These are phyloP conservation scores for Ormosia emarginata DNA, from an alignment of 306 rosid genomes.

Conservation along the genomic window DNA sequence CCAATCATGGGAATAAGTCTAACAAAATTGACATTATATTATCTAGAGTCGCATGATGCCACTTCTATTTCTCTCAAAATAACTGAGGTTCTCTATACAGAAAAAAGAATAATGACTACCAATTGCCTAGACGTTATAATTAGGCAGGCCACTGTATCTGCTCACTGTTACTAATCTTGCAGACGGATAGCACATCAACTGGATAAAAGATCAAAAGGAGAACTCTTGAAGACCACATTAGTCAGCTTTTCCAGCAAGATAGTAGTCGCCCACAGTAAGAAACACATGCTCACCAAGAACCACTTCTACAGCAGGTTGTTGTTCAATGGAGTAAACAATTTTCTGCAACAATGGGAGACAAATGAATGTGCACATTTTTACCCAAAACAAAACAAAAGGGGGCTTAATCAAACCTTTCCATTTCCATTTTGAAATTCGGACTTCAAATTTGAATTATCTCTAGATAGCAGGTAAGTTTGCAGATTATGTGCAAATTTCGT, in stretches of 20 bases:
- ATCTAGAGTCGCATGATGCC: too few species aligned
- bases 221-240: background rate
- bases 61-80: background rate
- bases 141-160: background rate
- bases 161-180: background rate
- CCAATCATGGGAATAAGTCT: background rate
- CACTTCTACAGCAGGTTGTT: conserved; percentile 52
- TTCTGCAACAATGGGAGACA: conserved; percentile 41
- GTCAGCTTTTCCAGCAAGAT: conserved; percentile 17
- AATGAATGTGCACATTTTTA: background rate
- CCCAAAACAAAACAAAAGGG: background rate
- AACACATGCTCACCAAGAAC: conserved; percentile 58
- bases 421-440: conserved; percentile 62
- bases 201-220: background rate
- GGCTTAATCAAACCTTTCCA: conserved; percentile 65
- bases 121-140: background rate
- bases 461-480: conserved; percentile 60
- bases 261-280: conserved; percentile 63
- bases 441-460: conserved; percentile 73
- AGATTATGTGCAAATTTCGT: conserved; percentile 42
- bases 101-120: background rate
- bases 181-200: background rate
- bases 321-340: conserved; percentile 52
- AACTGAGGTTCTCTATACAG: background rate
- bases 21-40: too few species aligned